Percentiles rank a stretch among this genome's conserved stretches.
These are phyloP conservation scores for Leccinum sublutescens DNA, from an alignment of 768 basidiomycete species.

Conservation along the genomic window DNA sequence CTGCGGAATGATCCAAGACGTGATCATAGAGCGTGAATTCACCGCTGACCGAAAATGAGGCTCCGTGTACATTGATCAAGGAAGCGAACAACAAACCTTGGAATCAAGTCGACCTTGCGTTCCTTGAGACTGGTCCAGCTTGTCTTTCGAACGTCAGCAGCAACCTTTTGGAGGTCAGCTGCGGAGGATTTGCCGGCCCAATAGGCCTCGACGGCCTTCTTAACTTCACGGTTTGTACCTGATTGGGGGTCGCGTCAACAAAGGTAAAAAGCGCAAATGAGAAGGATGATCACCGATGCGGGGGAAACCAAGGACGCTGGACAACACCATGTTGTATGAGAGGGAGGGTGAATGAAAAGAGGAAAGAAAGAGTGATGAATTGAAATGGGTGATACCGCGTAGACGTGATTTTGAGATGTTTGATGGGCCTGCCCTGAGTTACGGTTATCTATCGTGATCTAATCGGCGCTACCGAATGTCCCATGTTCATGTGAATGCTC, in stretches of 20 bases:
- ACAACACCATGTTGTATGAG: constrained; percentile 59
- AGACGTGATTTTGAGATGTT: constrained; percentile 30
- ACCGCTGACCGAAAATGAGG: constrained; percentile 56
- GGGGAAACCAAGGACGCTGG: constrained; percentile 90
- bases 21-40: constrained; percentile 99
- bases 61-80: neutral
- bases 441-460: constrained; percentile 22
- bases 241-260: constrained; percentile 2
- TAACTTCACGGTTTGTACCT: constrained; percentile 94
- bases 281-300: constrained; percentile 55
- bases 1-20: constrained; percentile 93
- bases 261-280: neutral
- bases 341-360: constrained; percentile 12
- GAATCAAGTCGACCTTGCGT: constrained; percentile 85
- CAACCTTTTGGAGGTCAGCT: constrained; percentile 83
- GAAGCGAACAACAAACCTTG: constrained; percentile 59
- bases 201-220: constrained; percentile 98
- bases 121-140: constrained; percentile 87
- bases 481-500: constrained; percentile 23
- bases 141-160: constrained; percentile 82
- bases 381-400: neutral
- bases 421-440: constrained; percentile 35
- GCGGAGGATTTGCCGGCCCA: constrained; percentile 92
- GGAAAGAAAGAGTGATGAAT: constrained; percentile 15
- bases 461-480: constrained; percentile 14